These are phyloP conservation scores for Cryptococcus sp. DNA, from an alignment of 1,284 basidiomycete species.

Conservation along the genomic window DNA sequence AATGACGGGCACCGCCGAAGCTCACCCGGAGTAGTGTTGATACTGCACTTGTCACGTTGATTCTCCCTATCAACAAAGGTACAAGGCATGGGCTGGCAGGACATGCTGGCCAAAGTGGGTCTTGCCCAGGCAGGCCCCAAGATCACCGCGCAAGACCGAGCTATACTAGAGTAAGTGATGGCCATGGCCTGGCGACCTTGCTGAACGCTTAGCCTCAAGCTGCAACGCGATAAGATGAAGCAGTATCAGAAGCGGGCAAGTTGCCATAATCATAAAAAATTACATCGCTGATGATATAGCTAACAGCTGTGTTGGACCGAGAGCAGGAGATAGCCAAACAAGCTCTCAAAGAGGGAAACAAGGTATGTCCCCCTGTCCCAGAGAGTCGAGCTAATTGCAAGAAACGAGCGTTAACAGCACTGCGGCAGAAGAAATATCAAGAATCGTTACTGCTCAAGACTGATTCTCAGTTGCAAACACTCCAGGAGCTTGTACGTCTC, in stretches of 20 bases:
- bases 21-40: too few relatives aligned
- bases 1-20: too few relatives aligned
- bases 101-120: slow-evolving; percentile 41
- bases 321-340: slow-evolving; percentile 85
- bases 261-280: background rate
- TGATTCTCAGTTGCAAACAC: slow-evolving; percentile 78
- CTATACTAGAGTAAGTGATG: slow-evolving; percentile 77
- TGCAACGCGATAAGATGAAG: slow-evolving; percentile 90
- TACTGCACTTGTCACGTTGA: too few relatives aligned
- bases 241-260: slow-evolving; percentile 90
- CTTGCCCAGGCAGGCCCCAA: slow-evolving; percentile 72
- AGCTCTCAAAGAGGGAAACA: slow-evolving; percentile 74
- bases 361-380: slow-evolving; percentile 52
- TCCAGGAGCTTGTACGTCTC: slow-evolving; percentile 76
- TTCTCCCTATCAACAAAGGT: background rate
- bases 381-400: slow-evolving; percentile 7
- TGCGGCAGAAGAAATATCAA: slow-evolving; percentile 89
- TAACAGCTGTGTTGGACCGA: slow-evolving; percentile 77
- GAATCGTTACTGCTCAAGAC: slow-evolving; percentile 82
- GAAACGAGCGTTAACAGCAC: slow-evolving; percentile 70
- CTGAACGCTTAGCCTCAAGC: slow-evolving; percentile 64
- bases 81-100: slow-evolving; percentile 37
- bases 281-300: slow-evolving; percentile 52
- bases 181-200: slow-evolving; percentile 6
- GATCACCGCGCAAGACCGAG: slow-evolving; percentile 88